phyloP scores from a whole-genome alignment of 139 green algal genomes.

The Tetraselmis chui region DNA sequence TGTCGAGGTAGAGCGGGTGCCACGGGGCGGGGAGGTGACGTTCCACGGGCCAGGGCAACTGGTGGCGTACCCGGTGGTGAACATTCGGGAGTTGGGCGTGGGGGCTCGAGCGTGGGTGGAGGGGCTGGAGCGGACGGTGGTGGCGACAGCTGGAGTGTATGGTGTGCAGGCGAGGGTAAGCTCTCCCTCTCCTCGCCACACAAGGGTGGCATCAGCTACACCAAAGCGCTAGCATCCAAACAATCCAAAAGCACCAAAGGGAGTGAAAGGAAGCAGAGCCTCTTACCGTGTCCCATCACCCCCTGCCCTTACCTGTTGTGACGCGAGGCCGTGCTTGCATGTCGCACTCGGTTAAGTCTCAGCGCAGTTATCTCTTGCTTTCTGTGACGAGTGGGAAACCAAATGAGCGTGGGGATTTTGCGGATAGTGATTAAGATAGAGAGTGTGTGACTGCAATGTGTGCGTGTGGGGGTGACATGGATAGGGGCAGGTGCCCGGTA shows the following conservation, averaged over 20 bases:
- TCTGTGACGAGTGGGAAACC: too few relatives aligned
- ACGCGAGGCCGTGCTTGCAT: too few relatives aligned
- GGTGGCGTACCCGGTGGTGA: slow-evolving; percentile 86
- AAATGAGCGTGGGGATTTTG: too few relatives aligned
- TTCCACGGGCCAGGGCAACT: slow-evolving; percentile 89
- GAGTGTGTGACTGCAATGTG: too few relatives aligned
- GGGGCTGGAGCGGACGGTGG: slow-evolving; percentile 76
- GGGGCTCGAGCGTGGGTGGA: slow-evolving; percentile 84
- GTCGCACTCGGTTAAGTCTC: too few relatives aligned
- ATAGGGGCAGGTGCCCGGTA: slow-evolving; percentile 32
- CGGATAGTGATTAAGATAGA: too few relatives aligned
- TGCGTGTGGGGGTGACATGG: too few relatives aligned
- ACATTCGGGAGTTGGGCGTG: slow-evolving; percentile 48
- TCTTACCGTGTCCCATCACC: too few relatives aligned
- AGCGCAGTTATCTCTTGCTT: too few relatives aligned
- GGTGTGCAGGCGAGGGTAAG: slow-evolving; percentile 34
- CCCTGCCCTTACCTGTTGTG: background rate
- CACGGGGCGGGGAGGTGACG: slow-evolving; percentile 77
- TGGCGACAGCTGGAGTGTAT: slow-evolving; percentile 42
- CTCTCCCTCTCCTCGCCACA: slow-evolving; percentile 13
- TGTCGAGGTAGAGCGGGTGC: slow-evolving; percentile 27
- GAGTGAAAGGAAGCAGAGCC: too few relatives aligned
- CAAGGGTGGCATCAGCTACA: slow-evolving; percentile 3
- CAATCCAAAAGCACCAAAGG: too few relatives aligned
- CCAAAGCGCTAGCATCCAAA: slow-evolving; percentile 11